Percentiles rank a stretch among this genome's conserved stretches.
Evolutionary conservation across 805 yeast genomes (phyloP).

Genomic region (Wickerhamiella alocasiicola): DNA sequence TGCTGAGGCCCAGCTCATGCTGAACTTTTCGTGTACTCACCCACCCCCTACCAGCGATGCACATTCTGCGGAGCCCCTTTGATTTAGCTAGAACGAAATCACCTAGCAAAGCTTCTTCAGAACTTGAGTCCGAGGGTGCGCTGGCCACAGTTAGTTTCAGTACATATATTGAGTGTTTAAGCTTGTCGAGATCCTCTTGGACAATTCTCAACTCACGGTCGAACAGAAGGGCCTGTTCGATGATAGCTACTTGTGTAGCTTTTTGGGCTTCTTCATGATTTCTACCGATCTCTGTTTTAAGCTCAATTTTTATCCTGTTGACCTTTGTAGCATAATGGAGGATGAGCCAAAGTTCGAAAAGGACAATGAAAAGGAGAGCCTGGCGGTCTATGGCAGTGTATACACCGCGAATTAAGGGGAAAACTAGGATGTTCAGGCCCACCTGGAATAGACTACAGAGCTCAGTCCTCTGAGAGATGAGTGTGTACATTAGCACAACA

Average conservation of each 20-base stretch:
- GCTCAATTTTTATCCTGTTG: constrained; percentile 3
- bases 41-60: constrained; percentile 10
- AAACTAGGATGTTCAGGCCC: background rate
- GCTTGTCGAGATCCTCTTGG: background rate
- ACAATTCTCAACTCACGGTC: constrained; percentile 7
- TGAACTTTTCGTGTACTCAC: background rate
- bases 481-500: background rate
- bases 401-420: constrained; percentile 47
- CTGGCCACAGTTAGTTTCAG: background rate
- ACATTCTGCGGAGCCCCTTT: constrained; percentile 7
- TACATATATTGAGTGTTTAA: background rate
- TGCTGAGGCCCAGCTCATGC: constrained; percentile 1
- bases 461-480: background rate
- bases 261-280: background rate
- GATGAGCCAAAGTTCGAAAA: constrained; percentile 6
- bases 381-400: background rate
- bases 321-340: constrained; percentile 6
- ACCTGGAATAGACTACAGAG: background rate
- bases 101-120: background rate
- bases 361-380: background rate
- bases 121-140: background rate
- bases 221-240: constrained; percentile 8
- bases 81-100: background rate
- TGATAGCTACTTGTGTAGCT: constrained; percentile 2
- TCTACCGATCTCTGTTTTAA: background rate